Base-by-base conservation (phyloP, 139 green algal species). In the Tetraselmis chui region DNA sequence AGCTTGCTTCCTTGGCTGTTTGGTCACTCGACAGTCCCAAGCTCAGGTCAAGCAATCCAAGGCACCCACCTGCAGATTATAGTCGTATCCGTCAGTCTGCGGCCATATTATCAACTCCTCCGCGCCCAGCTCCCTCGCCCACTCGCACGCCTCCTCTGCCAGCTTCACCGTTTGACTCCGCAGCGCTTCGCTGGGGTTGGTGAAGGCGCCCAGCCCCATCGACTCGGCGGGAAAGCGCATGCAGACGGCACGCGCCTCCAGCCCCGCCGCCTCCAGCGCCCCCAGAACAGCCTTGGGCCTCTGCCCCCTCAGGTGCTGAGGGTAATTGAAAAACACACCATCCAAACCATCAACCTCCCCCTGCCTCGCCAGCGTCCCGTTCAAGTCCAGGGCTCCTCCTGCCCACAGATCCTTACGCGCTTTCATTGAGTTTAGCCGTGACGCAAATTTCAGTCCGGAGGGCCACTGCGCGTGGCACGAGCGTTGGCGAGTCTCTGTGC, bases 341-440 rank as follows among this genome's bases (percentile, higher is more conserved):
- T 76, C 31, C 27, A 94, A 78, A 23, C 89, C 89, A 0, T 1
- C 2, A n/a, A 91, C 59, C 0, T n/a, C 31, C 1, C 84, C 85
- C 83, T 92, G 88, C 30, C 91, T 81, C 29, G 59, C 74, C 28
- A 93, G 83, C 90, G 79, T 89, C 0, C 81, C 88, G n/a, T 90
- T 76, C 0, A 89, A 80, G 28, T 79, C 26, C 18, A n/a, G 18
- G 1, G 26, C 1, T 82, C n/a, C 2, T 29, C 30, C 79, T 0
- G 0, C 26, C 29, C 75, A 81, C 78, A 94, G 87, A 75, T 94
- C 91, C 0, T 76, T 79, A 32, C 91, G 84, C 23, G 83, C 79
- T 31, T 76, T 85, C 91, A 93, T 93, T 23, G 85, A 90, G 85
- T 94, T 94, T 28, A 94, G 86, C 0, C 91, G 84, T 0, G 87